Evolutionary conservation across 495 filamentous ascomycete genomes (phyloP).

Genomic region (Xylaria castorea): DNA sequence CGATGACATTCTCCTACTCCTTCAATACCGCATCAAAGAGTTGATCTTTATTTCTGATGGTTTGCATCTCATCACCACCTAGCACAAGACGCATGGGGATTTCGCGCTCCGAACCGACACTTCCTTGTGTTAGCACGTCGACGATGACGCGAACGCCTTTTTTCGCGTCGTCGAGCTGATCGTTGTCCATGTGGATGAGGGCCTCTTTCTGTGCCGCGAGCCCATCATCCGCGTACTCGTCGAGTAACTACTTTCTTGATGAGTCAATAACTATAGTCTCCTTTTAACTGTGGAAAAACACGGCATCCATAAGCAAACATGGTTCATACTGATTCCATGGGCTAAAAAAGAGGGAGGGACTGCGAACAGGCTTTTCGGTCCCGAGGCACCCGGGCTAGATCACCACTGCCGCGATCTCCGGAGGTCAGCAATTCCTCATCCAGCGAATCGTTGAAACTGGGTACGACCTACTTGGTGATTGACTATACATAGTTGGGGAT

Average conservation of each 20-base stretch:
- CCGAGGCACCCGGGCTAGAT: slow-evolving; percentile 59
- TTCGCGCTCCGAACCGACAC: slow-evolving; percentile 43
- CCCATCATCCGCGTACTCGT: slow-evolving; percentile 38
- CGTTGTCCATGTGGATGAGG: slow-evolving; percentile 37
- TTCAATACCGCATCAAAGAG: slow-evolving; percentile 39
- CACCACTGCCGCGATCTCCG: slow-evolving; percentile 51
- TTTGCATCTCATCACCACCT: slow-evolving; percentile 42
- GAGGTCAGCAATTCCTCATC: slow-evolving; percentile 48
- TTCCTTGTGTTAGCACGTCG: slow-evolving; percentile 32
- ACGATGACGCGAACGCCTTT: slow-evolving; percentile 55
- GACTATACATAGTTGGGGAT: slow-evolving; percentile 27
- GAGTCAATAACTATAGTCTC: slow-evolving; percentile 35
- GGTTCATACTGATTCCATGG: neutral
- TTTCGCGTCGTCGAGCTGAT: slow-evolving; percentile 52
- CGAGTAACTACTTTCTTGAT: slow-evolving; percentile 30
- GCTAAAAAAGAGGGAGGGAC: neutral
- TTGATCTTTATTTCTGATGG: slow-evolving; percentile 42
- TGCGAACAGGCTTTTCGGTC: slow-evolving; percentile 42
- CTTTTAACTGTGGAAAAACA: neutral
- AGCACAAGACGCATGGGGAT: slow-evolving; percentile 44
- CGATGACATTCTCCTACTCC: slow-evolving; percentile 46
- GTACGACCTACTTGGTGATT: slow-evolving; percentile 54
- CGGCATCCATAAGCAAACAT: neutral
- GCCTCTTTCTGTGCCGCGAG: slow-evolving; percentile 32
- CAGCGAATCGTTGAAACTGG: slow-evolving; percentile 50